Evolutionary conservation across 1,139 yeast species (phyloP).

Genomic region (Blastobotrys ciferrii): DNA sequence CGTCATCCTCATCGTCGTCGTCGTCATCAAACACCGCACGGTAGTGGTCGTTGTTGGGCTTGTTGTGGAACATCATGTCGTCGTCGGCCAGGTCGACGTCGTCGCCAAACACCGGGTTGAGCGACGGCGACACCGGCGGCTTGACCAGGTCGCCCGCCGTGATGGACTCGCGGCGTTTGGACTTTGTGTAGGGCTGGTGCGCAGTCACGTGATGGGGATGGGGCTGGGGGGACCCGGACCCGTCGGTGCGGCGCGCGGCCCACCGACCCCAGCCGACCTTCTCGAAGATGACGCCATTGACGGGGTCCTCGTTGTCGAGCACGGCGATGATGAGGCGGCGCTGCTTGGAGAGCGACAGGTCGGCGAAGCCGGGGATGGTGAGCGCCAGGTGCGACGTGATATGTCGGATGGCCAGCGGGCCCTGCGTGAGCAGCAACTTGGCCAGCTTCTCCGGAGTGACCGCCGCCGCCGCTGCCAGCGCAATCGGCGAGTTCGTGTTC

Average conservation of each 20-base stretch:
- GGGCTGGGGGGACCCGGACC: constrained; percentile 12
- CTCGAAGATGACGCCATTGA: constrained; percentile 65
- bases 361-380: constrained; percentile 78
- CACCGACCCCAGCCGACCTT: constrained; percentile 99
- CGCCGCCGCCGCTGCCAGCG: constrained; percentile 81
- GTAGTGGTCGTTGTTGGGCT: constrained; percentile 1
- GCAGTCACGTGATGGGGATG: constrained; percentile 17
- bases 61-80: constrained; percentile 35
- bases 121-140: constrained; percentile 29
- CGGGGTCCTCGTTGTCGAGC: constrained; percentile 67
- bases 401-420: constrained; percentile 89
- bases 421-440: constrained; percentile 62
- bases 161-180: constrained; percentile 49
- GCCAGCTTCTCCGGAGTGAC: constrained; percentile 82
- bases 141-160: constrained; percentile 35
- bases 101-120: constrained; percentile 41
- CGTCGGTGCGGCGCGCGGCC: constrained; percentile 67
- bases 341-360: constrained; percentile 80
- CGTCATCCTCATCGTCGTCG: constrained; percentile 35
- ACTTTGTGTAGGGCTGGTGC: constrained; percentile 23
- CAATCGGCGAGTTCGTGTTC: constrained; percentile 84
- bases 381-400: constrained; percentile 74
- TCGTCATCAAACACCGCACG: constrained; percentile 16
- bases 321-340: constrained; percentile 87
- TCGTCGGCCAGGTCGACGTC: constrained; percentile 45